A percentile compares a stretch with the other conserved stretches of the same genome.
phyloP scores from a whole-genome alignment of 1,139 yeast genomes.

The Yarrowia galli region DNA sequence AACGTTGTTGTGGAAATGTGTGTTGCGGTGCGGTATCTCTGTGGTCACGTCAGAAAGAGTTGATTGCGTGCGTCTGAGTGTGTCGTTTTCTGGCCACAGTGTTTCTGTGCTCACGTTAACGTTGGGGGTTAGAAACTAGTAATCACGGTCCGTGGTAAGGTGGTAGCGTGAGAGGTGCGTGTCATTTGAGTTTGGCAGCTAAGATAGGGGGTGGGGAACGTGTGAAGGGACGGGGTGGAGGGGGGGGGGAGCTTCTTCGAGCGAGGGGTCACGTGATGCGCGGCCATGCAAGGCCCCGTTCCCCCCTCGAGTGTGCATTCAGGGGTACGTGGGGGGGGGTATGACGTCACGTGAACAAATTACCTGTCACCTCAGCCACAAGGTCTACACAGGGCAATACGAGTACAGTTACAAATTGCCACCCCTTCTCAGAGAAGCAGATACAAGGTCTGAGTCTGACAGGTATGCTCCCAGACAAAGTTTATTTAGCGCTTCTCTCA shows the following conservation, averaged over 20 bases:
- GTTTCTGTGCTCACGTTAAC: background rate
- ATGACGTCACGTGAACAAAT: background rate
- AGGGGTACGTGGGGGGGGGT: background rate
- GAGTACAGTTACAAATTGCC: too few species aligned
- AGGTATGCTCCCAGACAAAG: too few species aligned
- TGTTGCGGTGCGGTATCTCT: background rate
- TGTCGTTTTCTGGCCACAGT: background rate
- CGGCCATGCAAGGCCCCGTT: background rate
- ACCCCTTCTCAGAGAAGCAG: too few species aligned
- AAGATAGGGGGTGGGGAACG: constrained; percentile 31
- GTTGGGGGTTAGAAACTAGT: background rate
- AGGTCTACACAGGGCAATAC: too few species aligned
- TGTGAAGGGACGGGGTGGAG: background rate
- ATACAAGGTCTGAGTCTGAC: too few species aligned
- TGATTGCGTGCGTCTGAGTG: background rate
- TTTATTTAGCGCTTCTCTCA: too few species aligned
- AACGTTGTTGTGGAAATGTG: background rate
- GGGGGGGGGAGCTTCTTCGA: background rate
- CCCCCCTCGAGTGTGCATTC: too few species aligned
- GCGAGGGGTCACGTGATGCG: background rate
- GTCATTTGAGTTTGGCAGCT: constrained; percentile 32
- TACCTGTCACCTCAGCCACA: too few species aligned
- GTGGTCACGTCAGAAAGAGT: background rate
- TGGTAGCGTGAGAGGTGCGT: constrained; percentile 35
- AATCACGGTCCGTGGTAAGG: constrained; percentile 22